Evolutionary conservation across 306 rosid species (phyloP).

Genomic region (Leucaena leucocephala): DNA sequence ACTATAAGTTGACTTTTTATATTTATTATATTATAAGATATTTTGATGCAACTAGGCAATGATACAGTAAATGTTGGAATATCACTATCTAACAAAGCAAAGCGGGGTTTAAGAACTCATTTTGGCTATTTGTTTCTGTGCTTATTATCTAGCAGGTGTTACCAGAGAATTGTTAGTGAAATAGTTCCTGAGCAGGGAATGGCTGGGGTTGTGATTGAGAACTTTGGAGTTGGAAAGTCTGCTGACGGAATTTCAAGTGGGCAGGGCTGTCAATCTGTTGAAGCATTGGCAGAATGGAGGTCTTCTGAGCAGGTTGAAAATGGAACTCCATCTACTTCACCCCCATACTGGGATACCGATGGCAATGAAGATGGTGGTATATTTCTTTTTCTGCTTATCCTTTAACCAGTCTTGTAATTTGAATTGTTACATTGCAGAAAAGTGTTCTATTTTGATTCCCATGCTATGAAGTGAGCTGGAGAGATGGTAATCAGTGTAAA

Average conservation of each 20-base stretch:
- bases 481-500: constrained; percentile 15
- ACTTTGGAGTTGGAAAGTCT: constrained; percentile 77
- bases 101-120: constrained; percentile 36
- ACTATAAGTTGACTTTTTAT: constrained; percentile 14
- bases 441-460: constrained; percentile 8
- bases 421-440: constrained; percentile 4
- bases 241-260: constrained; percentile 71
- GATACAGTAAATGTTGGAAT: constrained; percentile 19
- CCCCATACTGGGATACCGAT: constrained; percentile 95
- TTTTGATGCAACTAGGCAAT: constrained; percentile 7
- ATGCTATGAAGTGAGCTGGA: constrained; percentile 4
- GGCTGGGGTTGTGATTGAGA: constrained; percentile 87
- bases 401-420: neutral
- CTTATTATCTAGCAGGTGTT: constrained; percentile 45
- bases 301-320: constrained; percentile 98
- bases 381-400: constrained; percentile 19
- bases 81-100: constrained; percentile 22
- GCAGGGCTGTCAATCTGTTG: constrained; percentile 78
- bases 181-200: constrained; percentile 56
- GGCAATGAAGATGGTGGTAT: constrained; percentile 82
- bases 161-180: constrained; percentile 46
- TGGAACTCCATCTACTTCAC: constrained; percentile 90
- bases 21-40: neutral
- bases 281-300: constrained; percentile 94
- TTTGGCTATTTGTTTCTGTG: constrained; percentile 23